Conservation (phyloP, 1,139 yeast genomes). For the Lodderomyces metapsilosis region DNA sequence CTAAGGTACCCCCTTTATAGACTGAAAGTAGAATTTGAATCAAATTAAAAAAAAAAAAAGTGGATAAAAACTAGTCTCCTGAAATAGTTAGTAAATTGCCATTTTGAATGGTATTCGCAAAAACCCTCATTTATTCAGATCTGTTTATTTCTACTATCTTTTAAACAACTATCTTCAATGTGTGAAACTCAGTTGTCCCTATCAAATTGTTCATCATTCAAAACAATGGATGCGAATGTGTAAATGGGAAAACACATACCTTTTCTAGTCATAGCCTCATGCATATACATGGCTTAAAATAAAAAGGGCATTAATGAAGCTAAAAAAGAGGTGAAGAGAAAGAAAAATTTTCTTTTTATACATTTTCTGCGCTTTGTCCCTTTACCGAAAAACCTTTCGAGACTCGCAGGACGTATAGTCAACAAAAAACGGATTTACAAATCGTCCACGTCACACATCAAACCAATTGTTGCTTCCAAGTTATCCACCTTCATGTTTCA, state of each 20-base stretch:
- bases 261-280: neutral
- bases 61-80: too few species aligned
- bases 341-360: neutral
- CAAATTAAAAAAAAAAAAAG: neutral
- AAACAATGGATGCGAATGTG: neutral
- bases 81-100: too few species aligned
- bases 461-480: too few species aligned
- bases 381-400: too few species aligned
- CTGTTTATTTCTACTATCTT: slow-evolving; percentile 17
- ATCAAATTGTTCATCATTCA: slow-evolving; percentile 22
- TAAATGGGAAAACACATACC: slow-evolving; percentile 4
- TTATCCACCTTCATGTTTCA: slow-evolving; percentile 35
- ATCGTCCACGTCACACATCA: too few species aligned
- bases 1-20: slow-evolving; percentile 13
- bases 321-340: neutral
- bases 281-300: neutral
- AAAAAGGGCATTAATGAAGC: neutral
- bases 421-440: too few species aligned
- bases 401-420: too few species aligned
- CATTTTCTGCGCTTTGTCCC: too few species aligned
- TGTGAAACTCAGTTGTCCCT: slow-evolving; percentile 38
- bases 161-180: slow-evolving; percentile 19
- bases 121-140: too few species aligned
- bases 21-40: neutral
- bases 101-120: too few species aligned